Evolutionary conservation across 2,329 filamentous ascomycete species (phyloP).

Genomic region (Rachicladosporium sp.): DNA sequence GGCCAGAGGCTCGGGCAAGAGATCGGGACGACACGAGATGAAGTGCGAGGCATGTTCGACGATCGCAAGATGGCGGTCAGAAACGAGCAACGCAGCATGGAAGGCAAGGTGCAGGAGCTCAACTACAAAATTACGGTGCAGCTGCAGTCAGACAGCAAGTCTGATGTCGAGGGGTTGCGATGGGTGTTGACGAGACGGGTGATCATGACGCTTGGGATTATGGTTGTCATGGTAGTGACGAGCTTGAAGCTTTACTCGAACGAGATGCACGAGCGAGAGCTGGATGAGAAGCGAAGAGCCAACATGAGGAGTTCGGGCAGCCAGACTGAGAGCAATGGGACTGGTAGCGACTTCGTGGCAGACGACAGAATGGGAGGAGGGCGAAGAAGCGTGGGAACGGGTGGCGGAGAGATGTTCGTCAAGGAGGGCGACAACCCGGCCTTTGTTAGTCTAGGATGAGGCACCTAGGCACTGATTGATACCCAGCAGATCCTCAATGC

Average conservation of each 20-base stretch:
- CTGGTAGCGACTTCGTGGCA: constrained; percentile 5
- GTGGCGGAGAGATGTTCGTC: constrained; percentile 18
- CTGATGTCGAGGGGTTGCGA: constrained; percentile 78
- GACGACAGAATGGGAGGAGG: constrained; percentile 2
- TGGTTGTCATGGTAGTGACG: constrained; percentile 33
- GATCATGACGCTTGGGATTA: constrained; percentile 43
- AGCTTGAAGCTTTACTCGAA: constrained; percentile 29
- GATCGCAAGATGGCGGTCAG: constrained; percentile 87
- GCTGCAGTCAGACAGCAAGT: constrained; percentile 80
- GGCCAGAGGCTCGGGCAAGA: constrained; percentile 78
- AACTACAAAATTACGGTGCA: constrained; percentile 92
- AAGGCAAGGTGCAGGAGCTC: constrained; percentile 78
- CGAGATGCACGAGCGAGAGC: constrained; percentile 26
- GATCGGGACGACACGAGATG: constrained; percentile 67
- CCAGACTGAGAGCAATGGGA: constrained; percentile 13
- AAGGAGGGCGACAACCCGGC: constrained; percentile 21
- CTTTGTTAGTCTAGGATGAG: constrained; percentile 21
- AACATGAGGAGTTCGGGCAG: constrained; percentile 16
- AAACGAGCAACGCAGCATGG: constrained; percentile 73
- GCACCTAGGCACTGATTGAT: too few relatives aligned
- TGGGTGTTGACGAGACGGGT: constrained; percentile 68
- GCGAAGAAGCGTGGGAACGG: constrained; percentile 5
- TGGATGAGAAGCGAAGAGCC: constrained; percentile 26
- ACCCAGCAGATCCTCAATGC: too few relatives aligned
- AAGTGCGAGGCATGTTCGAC: constrained; percentile 91